Base-by-base conservation (phyloP, 495 filamentous ascomycete genomes). In the Annulohypoxylon stygium region DNA sequence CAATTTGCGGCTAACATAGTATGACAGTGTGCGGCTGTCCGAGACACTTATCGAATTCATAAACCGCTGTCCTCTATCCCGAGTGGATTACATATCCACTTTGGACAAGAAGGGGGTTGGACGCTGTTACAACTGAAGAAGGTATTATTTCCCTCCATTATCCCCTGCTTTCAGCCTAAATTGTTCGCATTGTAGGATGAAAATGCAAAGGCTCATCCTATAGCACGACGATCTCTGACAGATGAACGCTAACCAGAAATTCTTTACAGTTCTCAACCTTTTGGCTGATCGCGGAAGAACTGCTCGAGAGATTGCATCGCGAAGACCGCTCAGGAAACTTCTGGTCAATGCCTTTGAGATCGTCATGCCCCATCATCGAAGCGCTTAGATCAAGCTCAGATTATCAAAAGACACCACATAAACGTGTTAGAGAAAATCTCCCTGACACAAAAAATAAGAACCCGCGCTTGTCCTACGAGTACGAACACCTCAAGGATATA, bases 61-160 rank as follows among this genome's bases (percentile, higher is more conserved):
- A 77, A 77, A 45, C 75, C 75, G 1, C 62, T 57, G 59, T 3
- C n/a, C 0, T 0, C 0, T 0, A 12, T 67, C 4, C 11, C 3
- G 0, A 61, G 51, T 0, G 75, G 73, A 0, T 30, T 77, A 1
- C 75, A 77, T 14, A 53, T 77, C 10, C 75, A 77, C 12, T 62
- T 75, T 8, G 73, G 73, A 3, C 69, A 75, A 23, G 68, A 75
- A 23, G 36, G 34, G 0, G 72, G 69, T 1, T 77, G 61, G 62
- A 66, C 53, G 10, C 30, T 77, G 4, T 37, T 75, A 20, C 65
- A 75, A 47, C 58, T 77, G 23, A 77, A 77, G 30, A 77, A 70
- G 58, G 70, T 74, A 47, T 57, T 69, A 47, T 61, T 48, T 50
- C 14, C 14, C 16, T 14, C 8, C 14, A 43, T 16, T n/a, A n/a